Percentiles rank a stretch among this genome's conserved stretches.
Conservation (phyloP, 2,329 filamentous ascomycete genomes). For the Stachybotrys echinatus region DNA sequence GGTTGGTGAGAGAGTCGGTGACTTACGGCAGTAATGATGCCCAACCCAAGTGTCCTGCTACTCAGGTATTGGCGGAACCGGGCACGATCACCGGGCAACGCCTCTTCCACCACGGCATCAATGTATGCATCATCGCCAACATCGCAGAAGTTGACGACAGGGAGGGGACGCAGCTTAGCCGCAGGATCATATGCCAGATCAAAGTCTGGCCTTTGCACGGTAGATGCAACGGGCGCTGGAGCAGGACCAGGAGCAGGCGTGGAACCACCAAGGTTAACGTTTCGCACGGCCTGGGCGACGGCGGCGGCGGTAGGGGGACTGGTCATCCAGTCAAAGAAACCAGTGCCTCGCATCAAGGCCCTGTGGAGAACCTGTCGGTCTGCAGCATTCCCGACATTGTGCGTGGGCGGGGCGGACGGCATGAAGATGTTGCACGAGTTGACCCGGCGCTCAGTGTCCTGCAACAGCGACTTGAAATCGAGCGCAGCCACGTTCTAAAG, state of each 20-base stretch:
- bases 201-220: neutral
- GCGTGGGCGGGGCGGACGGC: neutral
- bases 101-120: slow-evolving; percentile 4
- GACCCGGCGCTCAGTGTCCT: slow-evolving; percentile 1
- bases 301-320: too few species aligned
- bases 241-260: neutral
- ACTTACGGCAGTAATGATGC: slow-evolving; percentile 10
- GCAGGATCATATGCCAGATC: neutral
- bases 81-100: neutral
- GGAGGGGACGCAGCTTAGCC: neutral
- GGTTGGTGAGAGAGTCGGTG: too few species aligned
- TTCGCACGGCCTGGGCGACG: neutral
- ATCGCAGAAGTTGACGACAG: slow-evolving; percentile 3
- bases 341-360: slow-evolving; percentile 6
- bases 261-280: neutral
- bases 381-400: neutral
- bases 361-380: slow-evolving; percentile 7
- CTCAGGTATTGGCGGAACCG: slow-evolving; percentile 10
- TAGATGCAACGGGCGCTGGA: neutral
- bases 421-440: slow-evolving; percentile 1
- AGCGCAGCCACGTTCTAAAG: slow-evolving; percentile 4
- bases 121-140: neutral
- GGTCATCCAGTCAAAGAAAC: slow-evolving; percentile 3
- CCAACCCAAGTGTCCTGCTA: slow-evolving; percentile 5
- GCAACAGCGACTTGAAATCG: neutral